phyloP scores from a whole-genome alignment of 140 eudicot genomes.

The Erigeron philadelphicus region DNA sequence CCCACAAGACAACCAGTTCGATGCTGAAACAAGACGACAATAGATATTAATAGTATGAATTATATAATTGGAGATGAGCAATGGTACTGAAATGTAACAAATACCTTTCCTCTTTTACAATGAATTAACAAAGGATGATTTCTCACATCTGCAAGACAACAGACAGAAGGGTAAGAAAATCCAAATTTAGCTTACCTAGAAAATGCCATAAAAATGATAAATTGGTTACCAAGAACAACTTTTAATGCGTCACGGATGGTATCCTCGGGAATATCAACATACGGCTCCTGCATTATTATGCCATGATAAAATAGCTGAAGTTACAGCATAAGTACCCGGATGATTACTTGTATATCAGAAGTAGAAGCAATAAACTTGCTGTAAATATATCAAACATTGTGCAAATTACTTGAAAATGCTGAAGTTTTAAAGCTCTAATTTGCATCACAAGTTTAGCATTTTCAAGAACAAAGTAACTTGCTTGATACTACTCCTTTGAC shows the following conservation, averaged over 20 bases:
- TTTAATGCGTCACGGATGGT: slow-evolving; percentile 76
- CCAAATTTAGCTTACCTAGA: slow-evolving; percentile 9
- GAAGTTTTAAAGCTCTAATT: background rate
- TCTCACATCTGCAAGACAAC: slow-evolving; percentile 48
- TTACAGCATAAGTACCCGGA: background rate
- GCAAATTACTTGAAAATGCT: background rate
- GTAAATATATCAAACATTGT: background rate
- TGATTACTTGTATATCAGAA: background rate
- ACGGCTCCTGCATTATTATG: slow-evolving; percentile 53
- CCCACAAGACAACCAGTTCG: slow-evolving; percentile 91
- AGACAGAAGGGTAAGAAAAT: slow-evolving; percentile 15
- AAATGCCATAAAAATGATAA: background rate
- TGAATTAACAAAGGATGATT: slow-evolving; percentile 82
- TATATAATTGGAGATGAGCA: background rate
- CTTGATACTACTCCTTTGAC: background rate
- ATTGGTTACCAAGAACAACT: slow-evolving; percentile 57
- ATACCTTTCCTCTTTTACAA: slow-evolving; percentile 93
- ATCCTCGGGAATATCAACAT: slow-evolving; percentile 74
- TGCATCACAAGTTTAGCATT: background rate
- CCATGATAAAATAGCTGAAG: background rate
- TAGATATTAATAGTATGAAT: background rate
- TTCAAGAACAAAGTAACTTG: background rate
- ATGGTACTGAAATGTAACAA: background rate
- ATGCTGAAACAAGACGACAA: slow-evolving; percentile 46
- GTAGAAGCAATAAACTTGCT: background rate